These are phyloP conservation scores for Ciborinia camelliae DNA, from an alignment of 2,329 filamentous ascomycete species.

Conservation along the genomic window DNA sequence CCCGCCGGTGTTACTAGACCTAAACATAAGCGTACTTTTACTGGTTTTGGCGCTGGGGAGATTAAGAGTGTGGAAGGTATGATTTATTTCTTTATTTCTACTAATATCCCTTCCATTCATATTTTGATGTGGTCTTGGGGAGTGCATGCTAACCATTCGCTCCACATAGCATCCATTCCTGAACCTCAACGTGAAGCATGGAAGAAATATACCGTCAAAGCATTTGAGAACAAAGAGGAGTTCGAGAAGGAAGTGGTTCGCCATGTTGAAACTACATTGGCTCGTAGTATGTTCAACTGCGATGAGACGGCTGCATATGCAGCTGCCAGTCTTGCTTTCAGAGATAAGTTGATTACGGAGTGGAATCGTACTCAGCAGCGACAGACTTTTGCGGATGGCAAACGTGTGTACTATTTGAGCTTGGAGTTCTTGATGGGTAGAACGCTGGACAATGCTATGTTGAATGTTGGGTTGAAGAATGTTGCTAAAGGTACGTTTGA, in stretches of 20 bases:
- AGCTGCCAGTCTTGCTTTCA: conserved; percentile 85
- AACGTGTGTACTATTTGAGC: conserved; percentile 95
- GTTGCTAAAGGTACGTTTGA: conserved; percentile 65
- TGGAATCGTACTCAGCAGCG: conserved; percentile 99
- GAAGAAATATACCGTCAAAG: conserved; percentile 60
- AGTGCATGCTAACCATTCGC: conserved; percentile 7
- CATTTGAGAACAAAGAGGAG: conserved; percentile 75
- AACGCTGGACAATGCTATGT: conserved; percentile 96
- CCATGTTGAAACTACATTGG: conserved; percentile 94
- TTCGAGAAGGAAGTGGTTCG: conserved; percentile 85
- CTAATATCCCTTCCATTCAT: neutral
- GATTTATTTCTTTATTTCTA: conserved; percentile 26
- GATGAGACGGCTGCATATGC: conserved; percentile 91
- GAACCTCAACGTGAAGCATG: conserved; percentile 82
- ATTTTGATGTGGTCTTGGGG: too few relatives aligned
- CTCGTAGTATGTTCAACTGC: conserved; percentile 96
- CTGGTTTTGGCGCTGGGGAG: conserved; percentile 83
- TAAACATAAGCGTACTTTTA: conserved; percentile 96
- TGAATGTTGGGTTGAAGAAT: conserved; percentile 88
- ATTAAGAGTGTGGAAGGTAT: conserved; percentile 91
- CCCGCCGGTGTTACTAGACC: conserved; percentile 75
- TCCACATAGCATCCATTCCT: conserved; percentile 67
- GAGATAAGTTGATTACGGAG: conserved; percentile 86
- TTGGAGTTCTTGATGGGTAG: conserved; percentile 98
- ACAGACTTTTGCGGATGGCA: conserved; percentile 85